A percentile compares a stretch with the other conserved stretches of the same genome.
Conservation (phyloP, 2,329 filamentous ascomycete species). For the Fusarium coffeatum region DNA sequence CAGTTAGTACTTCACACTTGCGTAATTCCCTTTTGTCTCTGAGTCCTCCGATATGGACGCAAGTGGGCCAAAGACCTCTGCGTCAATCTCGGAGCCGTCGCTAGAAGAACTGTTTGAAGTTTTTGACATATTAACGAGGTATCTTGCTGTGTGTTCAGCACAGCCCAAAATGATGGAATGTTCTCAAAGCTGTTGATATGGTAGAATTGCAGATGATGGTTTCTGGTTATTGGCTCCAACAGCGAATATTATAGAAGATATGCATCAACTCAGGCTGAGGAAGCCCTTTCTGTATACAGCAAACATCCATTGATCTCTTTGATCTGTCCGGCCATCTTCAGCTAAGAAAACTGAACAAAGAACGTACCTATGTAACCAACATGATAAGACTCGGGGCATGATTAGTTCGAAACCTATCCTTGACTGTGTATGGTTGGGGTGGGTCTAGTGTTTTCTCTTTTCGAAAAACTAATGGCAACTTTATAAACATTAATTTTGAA, state of each 20-base stretch:
- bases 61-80: neutral
- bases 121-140: neutral
- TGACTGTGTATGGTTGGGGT: neutral
- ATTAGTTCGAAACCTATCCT: neutral
- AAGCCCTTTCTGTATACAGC: neutral
- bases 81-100: neutral
- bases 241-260: neutral
- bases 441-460: neutral
- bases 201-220: neutral
- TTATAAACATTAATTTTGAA: neutral
- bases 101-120: too few relatives aligned
- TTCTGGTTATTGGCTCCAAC: neutral
- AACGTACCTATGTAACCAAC: neutral
- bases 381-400: neutral
- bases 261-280: neutral
- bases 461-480: neutral
- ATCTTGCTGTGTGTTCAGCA: neutral
- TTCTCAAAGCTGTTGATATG: neutral
- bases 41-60: neutral
- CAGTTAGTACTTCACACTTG: too few relatives aligned
- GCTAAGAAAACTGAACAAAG: neutral
- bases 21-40: too few relatives aligned
- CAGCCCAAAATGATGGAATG: neutral
- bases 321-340: neutral
- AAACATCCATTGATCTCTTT: neutral